Percentiles rank a stretch among this genome's conserved stretches.
These are phyloP conservation scores for Takakia lepidozioides DNA, from an alignment of 225 moss, liverwort and hornwort genomes.

Conservation along the genomic window DNA sequence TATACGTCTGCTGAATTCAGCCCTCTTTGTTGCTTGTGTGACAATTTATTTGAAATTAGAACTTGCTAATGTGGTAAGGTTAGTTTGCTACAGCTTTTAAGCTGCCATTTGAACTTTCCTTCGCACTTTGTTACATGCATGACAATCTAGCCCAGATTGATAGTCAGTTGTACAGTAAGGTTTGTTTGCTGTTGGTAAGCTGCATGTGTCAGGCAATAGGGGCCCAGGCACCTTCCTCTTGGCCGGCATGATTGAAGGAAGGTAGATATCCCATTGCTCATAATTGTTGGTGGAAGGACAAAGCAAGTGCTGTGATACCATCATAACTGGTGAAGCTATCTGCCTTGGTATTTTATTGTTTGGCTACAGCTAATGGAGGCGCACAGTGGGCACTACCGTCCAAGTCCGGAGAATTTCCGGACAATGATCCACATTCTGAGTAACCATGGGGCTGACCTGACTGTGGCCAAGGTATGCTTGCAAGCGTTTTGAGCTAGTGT, in stretches of 20 bases:
- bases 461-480: slow-evolving; percentile 80
- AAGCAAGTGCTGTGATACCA: too few species aligned
- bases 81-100: neutral
- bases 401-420: slow-evolving; percentile 69
- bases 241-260: too few species aligned
- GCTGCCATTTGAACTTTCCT: neutral
- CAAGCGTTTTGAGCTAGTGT: too few species aligned
- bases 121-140: neutral
- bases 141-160: neutral
- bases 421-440: slow-evolving; percentile 55
- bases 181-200: too few species aligned
- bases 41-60: neutral
- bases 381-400: slow-evolving; percentile 95
- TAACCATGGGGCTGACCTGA: slow-evolving; percentile 66
- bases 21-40: neutral
- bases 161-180: neutral
- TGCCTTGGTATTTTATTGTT: too few species aligned
- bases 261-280: too few species aligned
- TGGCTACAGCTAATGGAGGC: slow-evolving; percentile 99
- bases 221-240: too few species aligned
- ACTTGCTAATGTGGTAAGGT: neutral
- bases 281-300: too few species aligned
- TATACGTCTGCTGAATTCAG: slow-evolving; percentile 9
- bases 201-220: too few species aligned
- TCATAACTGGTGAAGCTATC: too few species aligned